These are phyloP conservation scores for Platanus orientalis DNA, from an alignment of 164 flowering plant genomes.

Conservation along the genomic window DNA sequence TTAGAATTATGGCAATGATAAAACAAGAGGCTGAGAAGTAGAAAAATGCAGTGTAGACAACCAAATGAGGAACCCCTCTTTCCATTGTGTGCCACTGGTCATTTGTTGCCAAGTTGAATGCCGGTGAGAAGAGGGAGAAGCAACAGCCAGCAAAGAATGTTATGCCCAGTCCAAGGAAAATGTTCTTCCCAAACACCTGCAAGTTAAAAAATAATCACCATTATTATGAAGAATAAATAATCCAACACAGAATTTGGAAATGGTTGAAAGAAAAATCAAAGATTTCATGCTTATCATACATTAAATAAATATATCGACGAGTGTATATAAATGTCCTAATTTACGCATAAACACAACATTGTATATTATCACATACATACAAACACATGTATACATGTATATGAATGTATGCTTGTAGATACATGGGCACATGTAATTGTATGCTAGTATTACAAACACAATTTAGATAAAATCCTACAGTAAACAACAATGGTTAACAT, in stretches of 20 bases:
- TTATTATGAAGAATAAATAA: too few species aligned
- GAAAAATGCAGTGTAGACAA: conserved; percentile 79
- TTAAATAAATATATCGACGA: too few species aligned
- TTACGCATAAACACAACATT: too few species aligned
- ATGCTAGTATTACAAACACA: too few species aligned
- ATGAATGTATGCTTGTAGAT: neutral
- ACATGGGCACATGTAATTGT: neutral
- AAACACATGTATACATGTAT: neutral
- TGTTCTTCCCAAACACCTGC: conserved; percentile 71
- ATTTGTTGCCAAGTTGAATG: conserved; percentile 77
- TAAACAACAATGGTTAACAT: neutral
- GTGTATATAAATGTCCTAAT: too few species aligned
- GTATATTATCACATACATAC: neutral
- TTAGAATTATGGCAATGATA: conserved; percentile 53
- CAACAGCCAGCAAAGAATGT: conserved; percentile 70
- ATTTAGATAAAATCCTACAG: neutral
- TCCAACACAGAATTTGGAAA: too few species aligned
- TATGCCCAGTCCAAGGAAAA: conserved; percentile 47
- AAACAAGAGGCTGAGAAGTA: conserved; percentile 74
- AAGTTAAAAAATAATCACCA: conserved; percentile 3
- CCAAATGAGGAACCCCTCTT: conserved; percentile 63
- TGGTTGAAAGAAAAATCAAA: too few species aligned
- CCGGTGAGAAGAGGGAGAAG: conserved; percentile 80
- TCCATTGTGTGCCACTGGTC: conserved; percentile 70
- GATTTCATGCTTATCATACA: too few species aligned